Conservation (phyloP, 768 basidiomycete species). For the Crassisporium funariophilum region DNA sequence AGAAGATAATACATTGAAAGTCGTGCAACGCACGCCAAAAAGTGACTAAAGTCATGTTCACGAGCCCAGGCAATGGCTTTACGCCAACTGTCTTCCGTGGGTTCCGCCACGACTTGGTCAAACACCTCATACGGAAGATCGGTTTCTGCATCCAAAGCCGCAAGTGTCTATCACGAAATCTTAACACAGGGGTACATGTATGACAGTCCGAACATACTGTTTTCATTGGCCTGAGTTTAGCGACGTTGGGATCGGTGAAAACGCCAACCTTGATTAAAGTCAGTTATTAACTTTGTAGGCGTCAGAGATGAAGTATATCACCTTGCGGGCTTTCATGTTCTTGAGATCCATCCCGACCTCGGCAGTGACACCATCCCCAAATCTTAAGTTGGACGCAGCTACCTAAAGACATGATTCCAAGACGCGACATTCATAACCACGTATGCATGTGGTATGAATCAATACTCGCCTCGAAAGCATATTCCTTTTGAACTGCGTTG, state of each 20-base stretch:
- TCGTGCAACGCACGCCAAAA: constrained; percentile 67
- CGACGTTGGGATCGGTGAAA: constrained; percentile 89
- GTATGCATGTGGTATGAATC: not conserved
- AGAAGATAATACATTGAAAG: not conserved
- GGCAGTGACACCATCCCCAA: constrained; percentile 86
- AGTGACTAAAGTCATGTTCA: constrained; percentile 88
- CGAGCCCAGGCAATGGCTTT: constrained; percentile 89
- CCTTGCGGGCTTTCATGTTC: constrained; percentile 91
- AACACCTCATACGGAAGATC: constrained; percentile 82
- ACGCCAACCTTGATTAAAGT: constrained; percentile 88
- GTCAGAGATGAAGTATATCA: constrained; percentile 23
- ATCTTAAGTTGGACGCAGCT: constrained; percentile 84
- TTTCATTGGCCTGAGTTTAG: constrained; percentile 80
- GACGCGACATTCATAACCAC: not conserved
- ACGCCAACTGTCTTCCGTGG: constrained; percentile 88
- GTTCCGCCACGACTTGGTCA: constrained; percentile 83
- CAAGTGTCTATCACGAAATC: constrained; percentile 57
- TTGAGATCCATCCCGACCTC: constrained; percentile 94
- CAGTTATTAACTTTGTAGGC: constrained; percentile 5
- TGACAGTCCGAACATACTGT: constrained; percentile 49
- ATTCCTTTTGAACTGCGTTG: constrained; percentile 74
- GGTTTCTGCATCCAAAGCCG: constrained; percentile 75
- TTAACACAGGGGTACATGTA: not conserved
- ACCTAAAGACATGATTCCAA: constrained; percentile 54
- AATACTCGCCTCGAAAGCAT: constrained; percentile 78